Conservation (phyloP, 2,329 filamentous ascomycete genomes). For the Exophiala alcalophila region DNA sequence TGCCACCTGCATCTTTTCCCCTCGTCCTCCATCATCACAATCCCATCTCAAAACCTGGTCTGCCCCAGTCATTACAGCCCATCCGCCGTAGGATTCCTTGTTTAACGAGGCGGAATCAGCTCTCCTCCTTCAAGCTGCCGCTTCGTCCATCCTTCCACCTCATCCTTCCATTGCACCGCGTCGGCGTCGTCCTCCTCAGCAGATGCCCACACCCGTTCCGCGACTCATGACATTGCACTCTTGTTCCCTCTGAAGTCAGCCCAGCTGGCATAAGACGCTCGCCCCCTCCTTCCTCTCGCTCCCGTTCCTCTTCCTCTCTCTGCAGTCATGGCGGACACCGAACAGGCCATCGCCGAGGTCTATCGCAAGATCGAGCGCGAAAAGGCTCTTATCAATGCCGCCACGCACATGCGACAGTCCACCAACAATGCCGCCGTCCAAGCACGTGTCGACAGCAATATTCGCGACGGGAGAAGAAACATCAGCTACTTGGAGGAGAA, state of each 20-base stretch:
- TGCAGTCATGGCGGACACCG: slow-evolving; percentile 56
- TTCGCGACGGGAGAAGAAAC: slow-evolving; percentile 88
- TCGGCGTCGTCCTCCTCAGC: slow-evolving; percentile 12
- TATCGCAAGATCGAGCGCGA: slow-evolving; percentile 97
- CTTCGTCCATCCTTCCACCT: slow-evolving; percentile 9
- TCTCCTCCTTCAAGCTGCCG: slow-evolving; percentile 5
- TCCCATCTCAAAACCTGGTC: no score
- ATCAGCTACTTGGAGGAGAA: slow-evolving; percentile 94
- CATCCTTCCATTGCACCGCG: slow-evolving; percentile 8
- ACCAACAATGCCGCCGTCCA: slow-evolving; percentile 91
- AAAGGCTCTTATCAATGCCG: slow-evolving; percentile 89
- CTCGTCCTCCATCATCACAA: no score
- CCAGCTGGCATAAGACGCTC: slow-evolving; percentile 6
- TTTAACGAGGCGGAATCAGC: no score
- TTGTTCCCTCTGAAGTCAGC: slow-evolving; percentile 11
- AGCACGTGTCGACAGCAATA: slow-evolving; percentile 86
- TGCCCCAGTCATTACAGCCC: no score
- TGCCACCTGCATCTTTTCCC: no score
- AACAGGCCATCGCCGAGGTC: slow-evolving; percentile 72
- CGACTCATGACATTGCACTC: slow-evolving; percentile 19
- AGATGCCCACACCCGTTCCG: slow-evolving; percentile 17
- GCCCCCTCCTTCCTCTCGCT: neutral
- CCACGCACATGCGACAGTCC: slow-evolving; percentile 91
- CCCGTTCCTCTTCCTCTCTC: neutral
- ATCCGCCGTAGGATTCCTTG: no score